These are phyloP conservation scores for Backusella morwellensis DNA, from an alignment of 192 early-diverging fungal species.

Conservation along the genomic window DNA sequence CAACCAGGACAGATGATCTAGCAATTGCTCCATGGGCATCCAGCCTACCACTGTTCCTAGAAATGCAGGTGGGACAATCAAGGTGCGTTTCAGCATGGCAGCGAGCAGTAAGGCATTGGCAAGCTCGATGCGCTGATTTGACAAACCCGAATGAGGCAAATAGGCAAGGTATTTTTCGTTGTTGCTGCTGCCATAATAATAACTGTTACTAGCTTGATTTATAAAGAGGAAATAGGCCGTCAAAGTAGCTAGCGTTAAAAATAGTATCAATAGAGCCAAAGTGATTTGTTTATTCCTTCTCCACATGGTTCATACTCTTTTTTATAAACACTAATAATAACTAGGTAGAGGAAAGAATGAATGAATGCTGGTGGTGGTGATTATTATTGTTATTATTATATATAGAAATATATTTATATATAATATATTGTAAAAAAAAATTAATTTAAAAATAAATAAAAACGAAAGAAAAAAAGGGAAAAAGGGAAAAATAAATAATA, in stretches of 20 bases:
- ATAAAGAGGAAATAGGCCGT: neutral
- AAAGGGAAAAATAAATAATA: constrained; percentile 6
- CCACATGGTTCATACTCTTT: constrained; percentile 7
- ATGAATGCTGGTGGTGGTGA: too few species aligned
- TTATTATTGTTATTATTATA: neutral
- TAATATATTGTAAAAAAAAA: neutral
- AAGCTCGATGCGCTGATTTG: constrained; percentile 55
- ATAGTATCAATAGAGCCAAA: neutral
- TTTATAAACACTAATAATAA: neutral
- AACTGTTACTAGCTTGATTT: neutral
- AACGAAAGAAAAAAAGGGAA: constrained; percentile 8
- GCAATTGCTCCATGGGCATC: constrained; percentile 36
- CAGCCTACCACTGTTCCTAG: constrained; percentile 48
- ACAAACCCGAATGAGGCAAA: constrained; percentile 52
- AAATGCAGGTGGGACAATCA: constrained; percentile 51
- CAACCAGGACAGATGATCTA: constrained; percentile 32
- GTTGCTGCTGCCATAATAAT: neutral
- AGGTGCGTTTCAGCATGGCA: constrained; percentile 51
- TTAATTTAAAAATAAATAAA: constrained; percentile 1
- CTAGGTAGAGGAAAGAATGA: neutral
- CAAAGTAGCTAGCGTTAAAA: neutral
- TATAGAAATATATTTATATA: neutral
- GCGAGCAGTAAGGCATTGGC: constrained; percentile 55
- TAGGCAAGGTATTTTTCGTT: constrained; percentile 53
- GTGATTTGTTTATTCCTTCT: constrained; percentile 6